Conservation (phyloP, 495 filamentous ascomycete genomes). For the Recurvomyces mirabilis region DNA sequence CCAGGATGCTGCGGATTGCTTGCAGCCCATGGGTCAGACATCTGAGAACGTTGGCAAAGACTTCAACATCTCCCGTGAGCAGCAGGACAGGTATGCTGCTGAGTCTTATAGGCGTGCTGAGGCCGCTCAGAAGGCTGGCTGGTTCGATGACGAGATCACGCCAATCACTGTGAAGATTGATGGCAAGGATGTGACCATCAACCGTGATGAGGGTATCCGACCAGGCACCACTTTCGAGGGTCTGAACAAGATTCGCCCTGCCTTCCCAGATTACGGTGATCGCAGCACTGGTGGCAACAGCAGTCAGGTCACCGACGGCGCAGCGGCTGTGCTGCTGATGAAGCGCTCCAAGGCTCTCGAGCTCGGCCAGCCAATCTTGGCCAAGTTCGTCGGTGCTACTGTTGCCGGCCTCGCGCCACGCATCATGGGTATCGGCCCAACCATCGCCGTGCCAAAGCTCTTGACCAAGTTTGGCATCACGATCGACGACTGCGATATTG, state of each 20-base stretch:
- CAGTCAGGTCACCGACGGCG: constrained; percentile 91
- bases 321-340: constrained; percentile 86
- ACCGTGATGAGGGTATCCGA: constrained; percentile 77
- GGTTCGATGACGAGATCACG: constrained; percentile 89
- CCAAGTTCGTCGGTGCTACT: constrained; percentile 87
- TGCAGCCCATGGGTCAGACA: constrained; percentile 96
- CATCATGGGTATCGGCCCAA: constrained; percentile 95
- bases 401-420: constrained; percentile 80
- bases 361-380: constrained; percentile 82
- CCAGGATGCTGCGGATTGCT: constrained; percentile 74
- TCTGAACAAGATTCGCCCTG: constrained; percentile 74
- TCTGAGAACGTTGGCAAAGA: constrained; percentile 91
- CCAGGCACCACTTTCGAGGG: constrained; percentile 78
- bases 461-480: constrained; percentile 65
- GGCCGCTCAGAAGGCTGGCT: constrained; percentile 79
- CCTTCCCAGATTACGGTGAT: constrained; percentile 83
- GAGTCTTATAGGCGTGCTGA: constrained; percentile 83
- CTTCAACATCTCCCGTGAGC: constrained; percentile 70
- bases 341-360: constrained; percentile 78
- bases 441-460: constrained; percentile 89
- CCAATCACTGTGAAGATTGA: constrained; percentile 71
- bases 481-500: constrained; percentile 75
- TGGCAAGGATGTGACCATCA: constrained; percentile 62
- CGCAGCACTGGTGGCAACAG: constrained; percentile 90
- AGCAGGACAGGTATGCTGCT: constrained; percentile 74